phyloP scores from a whole-genome alignment of 148 eudicot species.

The Pouteria glomerata region DNA sequence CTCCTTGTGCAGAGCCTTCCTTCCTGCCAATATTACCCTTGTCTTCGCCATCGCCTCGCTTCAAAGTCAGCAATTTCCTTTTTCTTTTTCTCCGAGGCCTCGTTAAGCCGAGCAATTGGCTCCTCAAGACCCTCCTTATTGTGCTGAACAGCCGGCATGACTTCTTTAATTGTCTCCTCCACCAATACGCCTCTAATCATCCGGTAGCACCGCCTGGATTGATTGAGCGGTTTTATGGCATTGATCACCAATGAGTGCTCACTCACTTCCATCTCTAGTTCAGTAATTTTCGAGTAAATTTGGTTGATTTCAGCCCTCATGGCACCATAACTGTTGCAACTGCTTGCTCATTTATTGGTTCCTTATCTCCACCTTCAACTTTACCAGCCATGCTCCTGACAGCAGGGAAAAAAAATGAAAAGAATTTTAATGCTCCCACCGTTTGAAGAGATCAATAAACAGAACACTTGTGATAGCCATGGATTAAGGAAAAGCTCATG shows the following conservation, averaged over 20 bases:
- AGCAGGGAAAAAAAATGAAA: background rate
- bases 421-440: background rate
- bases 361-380: conserved; percentile 41
- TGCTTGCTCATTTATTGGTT: conserved; percentile 80
- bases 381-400: conserved; percentile 44
- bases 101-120: conserved; percentile 71
- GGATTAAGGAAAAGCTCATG: background rate
- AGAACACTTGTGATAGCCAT: background rate
- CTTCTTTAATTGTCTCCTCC: conserved; percentile 87
- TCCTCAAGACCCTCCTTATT: conserved; percentile 88
- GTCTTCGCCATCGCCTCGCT: conserved; percentile 56
- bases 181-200: conserved; percentile 96
- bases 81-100: conserved; percentile 76
- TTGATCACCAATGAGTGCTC: conserved; percentile 83
- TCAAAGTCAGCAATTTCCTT: conserved; percentile 77
- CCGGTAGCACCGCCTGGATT: conserved; percentile 74
- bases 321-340: conserved; percentile 66
- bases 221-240: conserved; percentile 84
- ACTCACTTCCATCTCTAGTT: conserved; percentile 92
- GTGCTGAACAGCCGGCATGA: conserved; percentile 80
- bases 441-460: background rate
- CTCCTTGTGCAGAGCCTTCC: conserved; percentile 90
- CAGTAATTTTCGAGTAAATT: conserved; percentile 81
- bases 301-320: conserved; percentile 84
- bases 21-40: conserved; percentile 55